Base-by-base conservation (phyloP, 2,329 filamentous ascomycete genomes). In the Sphaerulina vaccinii region DNA sequence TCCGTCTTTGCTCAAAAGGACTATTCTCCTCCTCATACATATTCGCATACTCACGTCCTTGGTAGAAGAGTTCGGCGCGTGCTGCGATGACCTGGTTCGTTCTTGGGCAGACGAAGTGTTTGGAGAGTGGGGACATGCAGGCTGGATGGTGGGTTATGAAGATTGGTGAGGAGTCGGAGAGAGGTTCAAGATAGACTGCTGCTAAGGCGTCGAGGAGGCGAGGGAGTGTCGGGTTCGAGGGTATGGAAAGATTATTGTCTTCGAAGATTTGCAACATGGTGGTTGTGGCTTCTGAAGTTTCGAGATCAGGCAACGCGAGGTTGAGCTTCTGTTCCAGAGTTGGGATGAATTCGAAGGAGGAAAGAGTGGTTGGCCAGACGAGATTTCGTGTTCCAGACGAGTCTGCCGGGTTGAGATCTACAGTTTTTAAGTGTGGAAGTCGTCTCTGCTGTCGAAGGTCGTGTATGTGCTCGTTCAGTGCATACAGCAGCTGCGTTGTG, bases 21-120 rank as follows among this genome's bases (percentile, higher is more conserved):
- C 89, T 88, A 70, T 99, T 99, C 69, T 99, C 93, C 72, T 99
- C 93, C 70, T 99, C 93, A 70, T 99, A 99, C 75, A 92, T 95
- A 71, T 99, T 99, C 55, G 92, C 89, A 24, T 96, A 79, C 68
- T 99, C 93, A 49, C 83, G 82, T 35, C 86, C 84, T 43, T 82
- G 71, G 45, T 69, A 67, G 60, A 70, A 70, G 38, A 71, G 66
- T 39, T 71, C 69, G 9, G 66, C 68, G 23, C 69, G 67, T 9
- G 68, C 66, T 22, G 69, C 64, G 47, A 71, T 56, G 27, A 48
- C 56, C 67, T 96, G 91, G 11, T 79, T 76, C 0, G 85, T 75
- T 7, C 66, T 70, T 0, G 83, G 80, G 67, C 90, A 89, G 16
- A 78, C 64, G 71, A 89, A 95, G 46, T 88, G 90, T 75, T 97